Base-by-base conservation (phyloP, 495 filamentous ascomycete genomes). In the Hypoxylon crocopeplum region DNA sequence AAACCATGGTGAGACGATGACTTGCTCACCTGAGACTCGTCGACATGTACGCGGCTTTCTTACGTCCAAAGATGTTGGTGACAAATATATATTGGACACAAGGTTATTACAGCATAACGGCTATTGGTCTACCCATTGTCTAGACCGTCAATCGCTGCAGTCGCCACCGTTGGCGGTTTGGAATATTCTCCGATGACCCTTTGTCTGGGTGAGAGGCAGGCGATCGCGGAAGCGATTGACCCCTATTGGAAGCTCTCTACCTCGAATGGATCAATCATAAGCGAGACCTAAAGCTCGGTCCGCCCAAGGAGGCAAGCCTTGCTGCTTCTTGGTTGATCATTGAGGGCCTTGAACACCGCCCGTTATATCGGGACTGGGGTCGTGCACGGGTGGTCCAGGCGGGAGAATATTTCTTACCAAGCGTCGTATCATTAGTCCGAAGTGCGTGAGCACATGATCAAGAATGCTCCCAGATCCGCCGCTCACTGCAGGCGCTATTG, bases 361-460 rank as follows among this genome's bases (percentile, higher is more conserved):
- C 52, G 36, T 34, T 33, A 47, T 34, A 41, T 41, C 47, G 60
- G 60, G 38, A 58, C 37, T 46, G 19, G 49, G 29, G 37, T 64
- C 1, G 53, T 54, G 47, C 6, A 25, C 32, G 32, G 47, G 54
- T 39, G 21, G 30, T 13, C 17, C 48, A n/a, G n/a, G 34, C 25
- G 36, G 42, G 20, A 48, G 13, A 48, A 37, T 39, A 53, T 24
- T 37, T 21, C 16, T 44, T 36, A 12, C 10, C 11, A 51, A 13
- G 8, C 30, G 32, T 34, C 48, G 33, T 57, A 37, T 32, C 33
- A 42, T 40, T 53, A 10, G 40, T 25, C 40, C 33, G 48, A 39
- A 41, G 41, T 47, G 19, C 25, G n/a, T 32, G 44, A 48, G 49
- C 44, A 64, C 60, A 58, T 52, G 60, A 58, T 53, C 54, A 56